These are phyloP conservation scores for Globisporangium echinulatum DNA, from an alignment of 352 stramenopile species.

Conservation along the genomic window DNA sequence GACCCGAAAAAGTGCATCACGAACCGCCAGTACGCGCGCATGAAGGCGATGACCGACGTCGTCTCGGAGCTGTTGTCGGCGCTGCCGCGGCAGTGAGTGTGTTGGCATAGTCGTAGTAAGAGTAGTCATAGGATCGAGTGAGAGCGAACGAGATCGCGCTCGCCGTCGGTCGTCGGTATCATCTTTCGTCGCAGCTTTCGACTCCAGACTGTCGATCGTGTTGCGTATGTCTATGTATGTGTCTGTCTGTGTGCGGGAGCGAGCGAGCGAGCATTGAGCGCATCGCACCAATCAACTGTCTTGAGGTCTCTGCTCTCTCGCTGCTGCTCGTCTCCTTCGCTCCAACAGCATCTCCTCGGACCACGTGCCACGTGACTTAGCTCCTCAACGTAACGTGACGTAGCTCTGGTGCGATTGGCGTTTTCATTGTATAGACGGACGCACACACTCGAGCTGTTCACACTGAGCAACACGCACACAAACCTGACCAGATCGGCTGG, in stretches of 20 bases:
- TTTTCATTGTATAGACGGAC: too few relatives aligned
- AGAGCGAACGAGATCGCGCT: background rate
- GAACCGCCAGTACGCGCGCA: conserved; percentile 26
- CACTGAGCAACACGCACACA: background rate
- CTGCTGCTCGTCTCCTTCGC: too few relatives aligned
- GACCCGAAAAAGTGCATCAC: conserved; percentile 24
- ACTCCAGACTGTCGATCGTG: background rate
- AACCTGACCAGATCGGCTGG: background rate
- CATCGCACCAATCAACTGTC: too few relatives aligned
- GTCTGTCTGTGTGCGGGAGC: background rate
- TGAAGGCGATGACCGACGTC: conserved; percentile 20
- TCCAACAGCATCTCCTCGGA: too few relatives aligned
- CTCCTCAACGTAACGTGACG: too few relatives aligned
- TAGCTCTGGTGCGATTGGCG: too few relatives aligned
- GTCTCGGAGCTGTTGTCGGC: conserved; percentile 19
- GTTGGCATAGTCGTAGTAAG: background rate
- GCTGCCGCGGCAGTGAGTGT: conserved; percentile 7
- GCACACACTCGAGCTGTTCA: too few relatives aligned
- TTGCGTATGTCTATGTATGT: background rate
- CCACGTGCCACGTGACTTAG: too few relatives aligned
- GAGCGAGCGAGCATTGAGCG: too few relatives aligned
- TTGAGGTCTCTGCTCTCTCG: too few relatives aligned
- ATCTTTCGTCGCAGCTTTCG: too few relatives aligned
- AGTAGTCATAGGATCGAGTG: background rate
- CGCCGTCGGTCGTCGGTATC: too few relatives aligned